Conservation (phyloP, 441 rosid genomes). For the Aleurites moluccanus region DNA sequence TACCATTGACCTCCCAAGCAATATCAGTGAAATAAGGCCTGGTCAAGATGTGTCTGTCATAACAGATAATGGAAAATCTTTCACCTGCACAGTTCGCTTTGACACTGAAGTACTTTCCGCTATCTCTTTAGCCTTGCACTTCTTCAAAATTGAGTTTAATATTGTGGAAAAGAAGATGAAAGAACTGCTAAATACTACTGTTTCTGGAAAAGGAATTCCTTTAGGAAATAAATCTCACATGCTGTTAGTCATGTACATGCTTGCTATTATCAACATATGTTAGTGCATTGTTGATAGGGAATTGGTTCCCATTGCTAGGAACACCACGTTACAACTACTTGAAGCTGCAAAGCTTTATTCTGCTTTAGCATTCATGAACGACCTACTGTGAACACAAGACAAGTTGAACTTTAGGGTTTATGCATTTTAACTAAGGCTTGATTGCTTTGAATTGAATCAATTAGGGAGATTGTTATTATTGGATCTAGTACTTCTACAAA, state of each 20-base stretch:
- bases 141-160: neutral
- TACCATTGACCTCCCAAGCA: conserved; percentile 81
- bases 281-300: neutral
- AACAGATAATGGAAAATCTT: conserved; percentile 79
- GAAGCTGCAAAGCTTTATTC: neutral
- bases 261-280: neutral
- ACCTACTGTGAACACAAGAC: neutral
- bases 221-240: neutral
- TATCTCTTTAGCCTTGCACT: neutral
- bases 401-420: too few species aligned
- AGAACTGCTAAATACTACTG: neutral
- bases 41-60: conserved; percentile 94
- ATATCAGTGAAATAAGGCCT: conserved; percentile 73
- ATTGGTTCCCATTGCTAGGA: neutral
- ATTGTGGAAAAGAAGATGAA: neutral
- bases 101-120: conserved; percentile 80
- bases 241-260: neutral
- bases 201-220: neutral
- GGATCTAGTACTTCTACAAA: neutral
- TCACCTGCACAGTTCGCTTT: conserved; percentile 88
- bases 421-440: neutral
- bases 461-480: neutral
- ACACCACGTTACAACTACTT: neutral
- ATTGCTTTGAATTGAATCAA: neutral
- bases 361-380: neutral